A percentile compares a stretch with the other conserved stretches of the same genome.
These are phyloP conservation scores for Debaryomyces castellii DNA, from an alignment of 805 yeast genomes.

Conservation along the genomic window DNA sequence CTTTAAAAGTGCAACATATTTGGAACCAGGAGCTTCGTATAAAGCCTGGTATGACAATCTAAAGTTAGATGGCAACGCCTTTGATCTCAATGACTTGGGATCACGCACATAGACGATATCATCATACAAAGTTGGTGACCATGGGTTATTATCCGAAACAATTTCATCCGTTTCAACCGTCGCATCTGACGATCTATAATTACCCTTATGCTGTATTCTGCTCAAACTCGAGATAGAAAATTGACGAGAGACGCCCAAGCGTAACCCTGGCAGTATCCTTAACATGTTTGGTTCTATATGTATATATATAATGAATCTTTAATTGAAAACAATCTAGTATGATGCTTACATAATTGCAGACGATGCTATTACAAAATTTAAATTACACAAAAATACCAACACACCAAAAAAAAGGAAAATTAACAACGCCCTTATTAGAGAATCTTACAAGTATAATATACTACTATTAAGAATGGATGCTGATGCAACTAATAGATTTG, in stretches of 20 bases:
- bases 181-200: slow-evolving; percentile 27
- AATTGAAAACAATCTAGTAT: not conserved
- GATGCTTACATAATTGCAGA: slow-evolving; percentile 1
- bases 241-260: not conserved
- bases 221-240: not conserved
- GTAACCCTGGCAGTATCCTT: not conserved
- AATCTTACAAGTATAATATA: not conserved
- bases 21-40: slow-evolving; percentile 62
- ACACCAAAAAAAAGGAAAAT: slow-evolving; percentile 5
- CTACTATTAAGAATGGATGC: slow-evolving; percentile 55
- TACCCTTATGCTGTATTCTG: slow-evolving; percentile 14
- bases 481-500: slow-evolving; percentile 76
- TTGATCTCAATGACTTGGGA: slow-evolving; percentile 39
- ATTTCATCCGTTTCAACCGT: slow-evolving; percentile 43
- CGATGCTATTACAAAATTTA: slow-evolving; percentile 2
- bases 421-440: slow-evolving; percentile 8
- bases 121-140: slow-evolving; percentile 45
- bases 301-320: not conserved
- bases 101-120: slow-evolving; percentile 44
- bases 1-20: slow-evolving; percentile 61
- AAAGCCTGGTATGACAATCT: slow-evolving; percentile 61
- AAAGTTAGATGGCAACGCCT: slow-evolving; percentile 49
- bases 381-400: slow-evolving; percentile 5
- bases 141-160: slow-evolving; percentile 41
- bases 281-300: not conserved